Conservation (phyloP, 1,284 basidiomycete genomes). For the Ustilago esculenta region DNA sequence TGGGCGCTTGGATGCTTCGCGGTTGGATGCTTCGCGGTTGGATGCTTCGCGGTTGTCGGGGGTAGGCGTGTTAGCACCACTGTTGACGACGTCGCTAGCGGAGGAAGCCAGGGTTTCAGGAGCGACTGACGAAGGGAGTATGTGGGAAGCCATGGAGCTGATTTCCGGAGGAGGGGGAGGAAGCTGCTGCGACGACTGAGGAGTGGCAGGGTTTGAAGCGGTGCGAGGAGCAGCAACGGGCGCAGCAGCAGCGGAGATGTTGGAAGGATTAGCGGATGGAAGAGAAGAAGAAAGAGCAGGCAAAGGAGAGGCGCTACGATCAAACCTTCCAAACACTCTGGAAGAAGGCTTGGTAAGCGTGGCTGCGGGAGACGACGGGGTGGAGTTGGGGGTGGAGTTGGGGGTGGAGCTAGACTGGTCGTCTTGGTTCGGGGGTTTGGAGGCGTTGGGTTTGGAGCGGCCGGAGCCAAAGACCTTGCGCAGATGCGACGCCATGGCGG, state of each 20-base stretch:
- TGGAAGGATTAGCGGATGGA: conserved; percentile 35
- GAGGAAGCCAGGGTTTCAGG: too few relatives aligned
- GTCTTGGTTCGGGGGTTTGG: too few relatives aligned
- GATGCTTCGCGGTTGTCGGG: neutral
- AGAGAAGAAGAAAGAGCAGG: conserved; percentile 20
- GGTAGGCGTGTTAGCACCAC: conserved; percentile 9
- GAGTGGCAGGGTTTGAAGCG: conserved; percentile 10
- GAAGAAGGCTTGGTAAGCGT: conserved; percentile 34
- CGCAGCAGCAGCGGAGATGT: conserved; percentile 10
- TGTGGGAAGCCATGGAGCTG: conserved; percentile 14
- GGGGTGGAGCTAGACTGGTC: conserved; percentile 20
- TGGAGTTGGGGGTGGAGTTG: conserved; percentile 21
- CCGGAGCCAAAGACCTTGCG: conserved; percentile 51
- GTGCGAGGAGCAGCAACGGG: conserved; percentile 11
- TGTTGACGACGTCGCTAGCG: too few relatives aligned
- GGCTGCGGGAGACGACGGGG: conserved; percentile 36
- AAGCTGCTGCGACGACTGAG: conserved; percentile 8
- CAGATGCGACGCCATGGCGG: conserved; percentile 42
- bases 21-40: too few relatives aligned
- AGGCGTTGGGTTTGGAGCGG: conserved; percentile 46
- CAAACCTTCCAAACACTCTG: conserved; percentile 30
- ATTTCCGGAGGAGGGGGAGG: conserved; percentile 12
- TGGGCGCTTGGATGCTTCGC: neutral
- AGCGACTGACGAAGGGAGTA: conserved; percentile 10
- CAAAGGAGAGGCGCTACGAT: conserved; percentile 30